These are phyloP conservation scores for Azolla pinnata DNA, from an alignment of 75 land plant species.

Conservation along the genomic window DNA sequence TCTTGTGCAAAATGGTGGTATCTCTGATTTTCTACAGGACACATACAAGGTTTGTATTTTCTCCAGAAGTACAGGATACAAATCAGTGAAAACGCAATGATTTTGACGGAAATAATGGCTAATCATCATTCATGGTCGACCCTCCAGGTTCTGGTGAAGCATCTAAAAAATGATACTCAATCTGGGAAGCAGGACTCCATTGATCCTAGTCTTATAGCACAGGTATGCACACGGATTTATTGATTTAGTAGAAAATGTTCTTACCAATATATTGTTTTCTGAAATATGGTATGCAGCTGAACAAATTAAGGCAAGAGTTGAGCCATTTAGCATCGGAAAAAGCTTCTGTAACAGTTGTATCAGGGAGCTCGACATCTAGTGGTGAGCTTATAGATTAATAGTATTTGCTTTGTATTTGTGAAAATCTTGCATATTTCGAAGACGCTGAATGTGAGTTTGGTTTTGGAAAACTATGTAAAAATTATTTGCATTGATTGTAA, in stretches of 20 bases:
- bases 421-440: too few species aligned
- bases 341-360: constrained; percentile 48
- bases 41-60: not conserved
- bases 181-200: not conserved
- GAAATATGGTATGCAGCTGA: constrained; percentile 46
- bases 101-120: not conserved
- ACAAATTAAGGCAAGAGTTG: constrained; percentile 48
- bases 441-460: too few species aligned
- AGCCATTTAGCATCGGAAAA: constrained; percentile 37
- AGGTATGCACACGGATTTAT: not conserved
- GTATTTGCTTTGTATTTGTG: too few species aligned
- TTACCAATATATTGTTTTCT: not conserved
- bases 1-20: constrained; percentile 1
- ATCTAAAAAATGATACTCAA: constrained; percentile 6
- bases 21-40: constrained; percentile 7
- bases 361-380: constrained; percentile 32
- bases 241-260: not conserved
- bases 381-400: too few species aligned
- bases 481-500: too few species aligned
- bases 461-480: too few species aligned
- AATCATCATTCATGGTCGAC: not conserved
- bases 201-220: not conserved
- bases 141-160: constrained; percentile 5
- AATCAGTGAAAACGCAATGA: too few species aligned
- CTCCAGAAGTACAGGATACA: not conserved